Conservation (phyloP, 2,329 filamentous ascomycete species). For the Chaetomiaceae sp. region DNA sequence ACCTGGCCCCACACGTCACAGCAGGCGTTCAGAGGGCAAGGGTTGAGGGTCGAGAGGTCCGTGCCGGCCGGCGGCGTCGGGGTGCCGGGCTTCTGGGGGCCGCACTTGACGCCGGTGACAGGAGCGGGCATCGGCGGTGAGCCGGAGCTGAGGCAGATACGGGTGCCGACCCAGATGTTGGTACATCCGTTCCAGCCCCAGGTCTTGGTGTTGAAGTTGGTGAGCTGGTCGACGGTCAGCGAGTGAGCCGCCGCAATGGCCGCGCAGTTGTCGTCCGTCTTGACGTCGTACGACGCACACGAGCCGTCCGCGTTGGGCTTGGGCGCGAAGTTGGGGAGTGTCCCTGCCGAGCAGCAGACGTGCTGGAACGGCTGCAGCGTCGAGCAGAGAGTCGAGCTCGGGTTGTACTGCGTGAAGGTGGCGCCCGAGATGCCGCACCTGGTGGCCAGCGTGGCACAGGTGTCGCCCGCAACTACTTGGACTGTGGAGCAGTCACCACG, state of each 20-base stretch:
- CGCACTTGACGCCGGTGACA: slow-evolving; percentile 34
- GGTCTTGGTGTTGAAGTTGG: slow-evolving; percentile 35
- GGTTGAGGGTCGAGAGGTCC: slow-evolving; percentile 35
- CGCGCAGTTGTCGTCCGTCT: slow-evolving; percentile 32
- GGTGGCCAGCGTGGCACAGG: slow-evolving; percentile 34
- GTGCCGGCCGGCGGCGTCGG: neutral
- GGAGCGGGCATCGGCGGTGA: slow-evolving; percentile 34
- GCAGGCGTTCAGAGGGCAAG: slow-evolving; percentile 24
- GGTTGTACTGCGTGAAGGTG: slow-evolving; percentile 4
- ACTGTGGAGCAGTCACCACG: slow-evolving; percentile 31
- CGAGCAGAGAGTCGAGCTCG: neutral
- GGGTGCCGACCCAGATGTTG: slow-evolving; percentile 24
- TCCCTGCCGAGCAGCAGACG: slow-evolving; percentile 1
- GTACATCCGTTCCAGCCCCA: slow-evolving; percentile 37
- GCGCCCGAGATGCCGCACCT: slow-evolving; percentile 35
- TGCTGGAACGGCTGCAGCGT: neutral
- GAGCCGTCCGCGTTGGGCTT: slow-evolving; percentile 31
- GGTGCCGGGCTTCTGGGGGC: slow-evolving; percentile 22
- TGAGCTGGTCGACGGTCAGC: slow-evolving; percentile 36
- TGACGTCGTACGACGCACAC: slow-evolving; percentile 32
- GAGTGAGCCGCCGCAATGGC: slow-evolving; percentile 31
- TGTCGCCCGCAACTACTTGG: slow-evolving; percentile 34
- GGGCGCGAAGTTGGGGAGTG: slow-evolving; percentile 18
- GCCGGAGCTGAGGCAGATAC: slow-evolving; percentile 36
- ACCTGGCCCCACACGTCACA: slow-evolving; percentile 28